These are phyloP conservation scores for Mytilinidion resinicola DNA, from an alignment of 495 filamentous ascomycete genomes.

Conservation along the genomic window DNA sequence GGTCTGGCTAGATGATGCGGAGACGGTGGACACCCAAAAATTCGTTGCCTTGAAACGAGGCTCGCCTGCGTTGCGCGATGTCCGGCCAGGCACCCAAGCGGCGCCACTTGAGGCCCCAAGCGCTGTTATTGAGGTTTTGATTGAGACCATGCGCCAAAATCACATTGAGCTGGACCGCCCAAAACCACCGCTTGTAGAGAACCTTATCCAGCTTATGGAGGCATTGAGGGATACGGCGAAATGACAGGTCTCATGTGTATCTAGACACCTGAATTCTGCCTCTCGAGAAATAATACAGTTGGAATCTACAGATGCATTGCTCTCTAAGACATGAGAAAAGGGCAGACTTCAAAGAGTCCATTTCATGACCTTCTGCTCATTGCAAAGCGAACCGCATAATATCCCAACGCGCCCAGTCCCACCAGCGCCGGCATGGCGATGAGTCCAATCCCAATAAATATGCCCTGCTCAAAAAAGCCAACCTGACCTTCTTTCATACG, in stretches of 20 bases:
- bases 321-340: too few relatives aligned
- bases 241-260: too few relatives aligned
- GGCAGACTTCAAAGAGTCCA: background rate
- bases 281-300: too few relatives aligned
- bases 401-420: slow-evolving; percentile 8
- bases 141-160: slow-evolving; percentile 44
- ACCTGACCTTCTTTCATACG: slow-evolving; percentile 36
- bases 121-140: slow-evolving; percentile 43
- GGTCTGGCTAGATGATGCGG: slow-evolving; percentile 47
- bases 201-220: slow-evolving; percentile 50
- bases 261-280: too few relatives aligned
- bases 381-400: background rate
- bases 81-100: slow-evolving; percentile 4
- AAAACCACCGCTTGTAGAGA: slow-evolving; percentile 47
- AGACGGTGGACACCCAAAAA: slow-evolving; percentile 39
- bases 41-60: slow-evolving; percentile 46
- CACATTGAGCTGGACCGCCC: slow-evolving; percentile 34
- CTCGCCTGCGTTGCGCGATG: slow-evolving; percentile 39
- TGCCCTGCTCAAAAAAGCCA: slow-evolving; percentile 51
- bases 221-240: slow-evolving; percentile 10
- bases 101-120: slow-evolving; percentile 40
- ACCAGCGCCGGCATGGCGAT: slow-evolving; percentile 14
- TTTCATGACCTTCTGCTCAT: too few relatives aligned
- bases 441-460: slow-evolving; percentile 37
- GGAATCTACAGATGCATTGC: too few relatives aligned